These are phyloP conservation scores for Aspergillus quadricinctus DNA, from an alignment of 2,329 filamentous ascomycete species.

Conservation along the genomic window DNA sequence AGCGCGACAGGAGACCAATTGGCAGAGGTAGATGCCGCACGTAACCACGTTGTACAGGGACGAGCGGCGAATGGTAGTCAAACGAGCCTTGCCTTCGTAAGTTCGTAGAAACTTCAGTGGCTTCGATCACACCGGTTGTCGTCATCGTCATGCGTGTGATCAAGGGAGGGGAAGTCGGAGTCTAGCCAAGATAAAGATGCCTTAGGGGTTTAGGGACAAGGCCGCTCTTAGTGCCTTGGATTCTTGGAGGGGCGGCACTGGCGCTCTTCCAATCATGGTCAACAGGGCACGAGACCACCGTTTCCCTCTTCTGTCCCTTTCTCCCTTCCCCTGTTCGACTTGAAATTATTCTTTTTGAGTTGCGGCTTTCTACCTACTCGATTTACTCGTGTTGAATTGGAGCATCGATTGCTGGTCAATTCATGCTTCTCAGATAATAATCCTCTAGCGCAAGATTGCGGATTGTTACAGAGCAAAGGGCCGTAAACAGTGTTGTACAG, in stretches of 20 bases:
- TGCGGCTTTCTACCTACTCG: conserved; percentile 1
- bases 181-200: not conserved
- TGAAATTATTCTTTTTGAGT: conserved; percentile 5
- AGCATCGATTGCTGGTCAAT: conserved; percentile 17
- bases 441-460: not conserved
- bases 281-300: conserved; percentile 31
- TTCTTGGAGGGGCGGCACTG: not conserved
- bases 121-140: not conserved
- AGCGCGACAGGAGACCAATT: not conserved
- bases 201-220: not conserved
- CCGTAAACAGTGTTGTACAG: not conserved
- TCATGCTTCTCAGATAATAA: conserved; percentile 8
- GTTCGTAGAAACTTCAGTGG: not conserved
- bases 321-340: conserved; percentile 6
- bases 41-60: not conserved
- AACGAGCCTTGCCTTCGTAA: no score
- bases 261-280: conserved; percentile 23
- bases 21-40: not conserved
- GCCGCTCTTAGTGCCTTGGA: not conserved
- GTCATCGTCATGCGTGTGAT: not conserved
- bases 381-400: not conserved
- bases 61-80: not conserved
- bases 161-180: not conserved
- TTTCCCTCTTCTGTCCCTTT: conserved; percentile 15
- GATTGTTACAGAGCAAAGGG: not conserved